Conservation (phyloP, 306 rosid species). For the Begonia peltatifolia region DNA sequence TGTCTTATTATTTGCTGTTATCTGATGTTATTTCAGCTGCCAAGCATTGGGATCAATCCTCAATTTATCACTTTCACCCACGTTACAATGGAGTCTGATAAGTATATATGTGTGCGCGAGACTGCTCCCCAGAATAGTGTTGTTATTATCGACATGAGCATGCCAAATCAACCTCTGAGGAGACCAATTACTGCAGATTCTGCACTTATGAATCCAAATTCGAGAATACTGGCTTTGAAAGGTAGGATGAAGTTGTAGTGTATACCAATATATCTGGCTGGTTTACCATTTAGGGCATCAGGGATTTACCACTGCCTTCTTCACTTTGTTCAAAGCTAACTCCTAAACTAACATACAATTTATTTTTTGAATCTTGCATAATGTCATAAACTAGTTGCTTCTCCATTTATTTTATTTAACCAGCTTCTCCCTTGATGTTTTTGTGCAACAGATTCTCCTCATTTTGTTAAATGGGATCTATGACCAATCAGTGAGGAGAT, state of each 20-base stretch:
- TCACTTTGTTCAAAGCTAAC: no score
- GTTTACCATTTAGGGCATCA: no score
- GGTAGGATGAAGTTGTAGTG: conserved; percentile 24
- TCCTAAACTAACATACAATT: no score
- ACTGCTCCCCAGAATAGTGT: conserved; percentile 88
- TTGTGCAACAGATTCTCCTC: no score
- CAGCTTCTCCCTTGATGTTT: no score
- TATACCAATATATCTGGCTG: no score
- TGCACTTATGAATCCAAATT: conserved; percentile 95
- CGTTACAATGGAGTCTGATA: conserved; percentile 95
- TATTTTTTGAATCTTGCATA: no score
- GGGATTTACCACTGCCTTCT: no score
- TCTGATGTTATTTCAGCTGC: conserved; percentile 63
- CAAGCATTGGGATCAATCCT: conserved; percentile 78
- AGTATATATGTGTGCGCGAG: conserved; percentile 89
- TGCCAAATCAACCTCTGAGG: conserved; percentile 94
- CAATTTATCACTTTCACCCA: conserved; percentile 92
- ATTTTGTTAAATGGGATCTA: no score
- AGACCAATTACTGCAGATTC: conserved; percentile 96
- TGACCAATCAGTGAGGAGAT: no score
- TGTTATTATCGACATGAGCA: conserved; percentile 79
- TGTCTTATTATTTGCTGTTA: conserved; percentile 20
- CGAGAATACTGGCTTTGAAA: conserved; percentile 86
- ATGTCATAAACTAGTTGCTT: no score
- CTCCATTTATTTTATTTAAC: no score